A percentile compares a stretch with the other conserved stretches of the same genome.
Conservation (phyloP, 2,329 filamentous ascomycete species). For the Aphanocladium album region DNA sequence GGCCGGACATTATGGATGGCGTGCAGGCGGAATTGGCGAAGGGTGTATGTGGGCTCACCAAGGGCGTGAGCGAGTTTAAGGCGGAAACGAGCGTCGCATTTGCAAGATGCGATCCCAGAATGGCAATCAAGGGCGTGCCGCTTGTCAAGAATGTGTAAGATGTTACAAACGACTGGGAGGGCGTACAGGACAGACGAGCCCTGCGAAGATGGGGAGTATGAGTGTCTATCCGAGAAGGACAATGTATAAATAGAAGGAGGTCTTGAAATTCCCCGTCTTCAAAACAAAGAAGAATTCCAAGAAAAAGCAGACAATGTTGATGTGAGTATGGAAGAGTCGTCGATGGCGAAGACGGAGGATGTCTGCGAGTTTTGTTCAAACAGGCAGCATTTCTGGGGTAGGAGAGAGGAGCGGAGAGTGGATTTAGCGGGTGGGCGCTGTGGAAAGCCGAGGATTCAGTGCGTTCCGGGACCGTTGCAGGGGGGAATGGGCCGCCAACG, state of each 20-base stretch:
- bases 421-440: not conserved
- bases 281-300: not conserved
- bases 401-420: not conserved
- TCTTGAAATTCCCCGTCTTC: not conserved
- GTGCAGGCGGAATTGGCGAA: not conserved
- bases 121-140: constrained; percentile 6
- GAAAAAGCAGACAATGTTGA: not conserved
- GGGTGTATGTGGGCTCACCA: not conserved
- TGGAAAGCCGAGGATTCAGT: not conserved
- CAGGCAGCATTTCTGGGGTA: not conserved
- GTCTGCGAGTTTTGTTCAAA: constrained; percentile 10
- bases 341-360: constrained; percentile 3
- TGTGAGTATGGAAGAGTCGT: constrained; percentile 3
- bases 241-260: not conserved
- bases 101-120: constrained; percentile 7
- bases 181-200: not conserved
- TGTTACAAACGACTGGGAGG: not conserved
- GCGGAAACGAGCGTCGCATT: constrained; percentile 20
- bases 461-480: too few species aligned
- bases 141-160: constrained; percentile 4
- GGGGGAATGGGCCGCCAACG: too few species aligned
- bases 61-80: constrained; percentile 15
- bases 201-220: not conserved
- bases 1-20: constrained; percentile 24
- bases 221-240: not conserved